These are phyloP conservation scores for Claviceps sp. DNA, from an alignment of 2,329 filamentous ascomycete species.

Conservation along the genomic window DNA sequence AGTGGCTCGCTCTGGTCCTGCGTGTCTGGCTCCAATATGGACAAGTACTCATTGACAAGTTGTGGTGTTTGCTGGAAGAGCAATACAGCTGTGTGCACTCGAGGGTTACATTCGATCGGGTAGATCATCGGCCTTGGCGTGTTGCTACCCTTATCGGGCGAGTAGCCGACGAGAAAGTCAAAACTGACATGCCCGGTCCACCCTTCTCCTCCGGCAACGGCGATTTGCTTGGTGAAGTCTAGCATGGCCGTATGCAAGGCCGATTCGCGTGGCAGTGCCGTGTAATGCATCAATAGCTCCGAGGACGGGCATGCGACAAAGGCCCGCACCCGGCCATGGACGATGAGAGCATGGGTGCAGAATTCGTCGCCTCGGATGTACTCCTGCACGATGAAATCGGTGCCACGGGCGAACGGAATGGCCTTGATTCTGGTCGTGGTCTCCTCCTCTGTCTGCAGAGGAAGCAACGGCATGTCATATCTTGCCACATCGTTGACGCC, in stretches of 20 bases:
- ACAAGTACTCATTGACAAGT: conserved; percentile 40
- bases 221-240: conserved; percentile 48
- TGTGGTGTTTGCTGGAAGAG: conserved; percentile 38
- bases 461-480: conserved; percentile 51
- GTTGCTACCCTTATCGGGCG: background rate
- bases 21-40: conserved; percentile 20
- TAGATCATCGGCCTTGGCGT: conserved; percentile 26
- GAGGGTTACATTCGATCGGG: conserved; percentile 59
- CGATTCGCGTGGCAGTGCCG: conserved; percentile 39
- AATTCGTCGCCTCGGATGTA: conserved; percentile 50
- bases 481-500: conserved; percentile 47
- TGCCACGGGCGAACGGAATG: conserved; percentile 30
- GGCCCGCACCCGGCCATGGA: conserved; percentile 49
- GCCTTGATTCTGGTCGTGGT: conserved; percentile 41
- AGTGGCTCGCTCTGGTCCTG: conserved; percentile 8
- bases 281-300: conserved; percentile 54
- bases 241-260: conserved; percentile 47
- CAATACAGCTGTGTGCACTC: conserved; percentile 53
- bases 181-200: conserved; percentile 1
- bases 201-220: conserved; percentile 29
- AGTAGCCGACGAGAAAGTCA: background rate
- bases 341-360: conserved; percentile 56
- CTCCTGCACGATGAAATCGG: conserved; percentile 52
- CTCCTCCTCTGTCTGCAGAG: conserved; percentile 34
- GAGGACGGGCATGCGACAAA: conserved; percentile 55